These are phyloP conservation scores for Hortiboletus campestris DNA, from an alignment of 768 basidiomycete genomes.

Conservation along the genomic window DNA sequence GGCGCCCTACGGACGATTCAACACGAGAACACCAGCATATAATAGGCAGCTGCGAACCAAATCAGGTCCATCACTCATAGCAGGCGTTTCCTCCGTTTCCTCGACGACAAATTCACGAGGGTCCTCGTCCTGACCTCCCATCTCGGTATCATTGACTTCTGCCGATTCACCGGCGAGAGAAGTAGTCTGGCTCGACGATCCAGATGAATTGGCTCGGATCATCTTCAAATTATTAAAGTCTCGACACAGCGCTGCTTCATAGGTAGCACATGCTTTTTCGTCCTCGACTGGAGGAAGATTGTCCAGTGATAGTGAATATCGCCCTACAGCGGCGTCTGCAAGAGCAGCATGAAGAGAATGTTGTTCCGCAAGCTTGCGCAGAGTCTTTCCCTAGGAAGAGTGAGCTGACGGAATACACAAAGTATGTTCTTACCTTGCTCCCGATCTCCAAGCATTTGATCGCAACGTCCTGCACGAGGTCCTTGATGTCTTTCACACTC, in stretches of 20 bases:
- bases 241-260: slow-evolving; percentile 52
- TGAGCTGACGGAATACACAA: slow-evolving; percentile 9
- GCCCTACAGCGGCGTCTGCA: slow-evolving; percentile 44
- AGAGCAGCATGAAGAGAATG: slow-evolving; percentile 47
- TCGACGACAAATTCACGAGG: slow-evolving; percentile 16
- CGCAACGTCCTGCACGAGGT: slow-evolving; percentile 59
- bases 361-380: slow-evolving; percentile 53
- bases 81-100: slow-evolving; percentile 16
- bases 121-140: slow-evolving; percentile 16
- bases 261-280: slow-evolving; percentile 41
- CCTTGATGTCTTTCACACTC: slow-evolving; percentile 39
- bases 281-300: slow-evolving; percentile 57
- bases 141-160: slow-evolving; percentile 7
- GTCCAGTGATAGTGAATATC: slow-evolving; percentile 51
- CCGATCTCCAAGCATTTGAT: slow-evolving; percentile 58
- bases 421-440: slow-evolving; percentile 39
- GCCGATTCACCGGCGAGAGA: slow-evolving; percentile 10
- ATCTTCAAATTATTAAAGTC: slow-evolving; percentile 44
- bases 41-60: slow-evolving; percentile 19
- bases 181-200: slow-evolving; percentile 11
- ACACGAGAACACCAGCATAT: not conserved
- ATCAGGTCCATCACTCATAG: slow-evolving; percentile 19
- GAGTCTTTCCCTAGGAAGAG: slow-evolving; percentile 56
- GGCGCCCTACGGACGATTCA: slow-evolving; percentile 45
- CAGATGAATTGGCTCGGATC: slow-evolving; percentile 20